Evolutionary conservation across 371 early-diverging fungal species (phyloP), one percentile per base, ranked within the genome.

Genomic region (Conidiobolus incongruus): DNA sequence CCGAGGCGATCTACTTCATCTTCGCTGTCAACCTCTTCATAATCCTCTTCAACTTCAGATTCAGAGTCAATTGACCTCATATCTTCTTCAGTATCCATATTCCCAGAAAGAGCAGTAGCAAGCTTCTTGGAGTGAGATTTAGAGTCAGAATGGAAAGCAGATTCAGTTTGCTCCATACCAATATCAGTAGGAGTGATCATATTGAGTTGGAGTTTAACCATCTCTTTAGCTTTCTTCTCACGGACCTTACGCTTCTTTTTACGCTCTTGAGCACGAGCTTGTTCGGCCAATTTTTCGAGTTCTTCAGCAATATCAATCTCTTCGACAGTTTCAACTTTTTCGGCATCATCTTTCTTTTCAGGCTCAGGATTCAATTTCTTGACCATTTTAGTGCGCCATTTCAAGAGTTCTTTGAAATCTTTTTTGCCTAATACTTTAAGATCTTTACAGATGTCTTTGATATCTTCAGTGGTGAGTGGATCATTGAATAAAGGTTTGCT

Each of bases 161-260:
- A 38, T 13, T 61, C 55, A 54, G 68, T 63, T 41, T 77, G 72
- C 47, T 84, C 85, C 48, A 74, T 53, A 47, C 76, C 86, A 51
- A 86, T 77, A 39, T 93, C 96, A 0, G 65, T 66, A 13, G 93
- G 88, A 2, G 81, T 74, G 32, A 71, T 70, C 96, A 95, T 95
- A 38, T 87, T 85, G 39, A 92, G 56, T 48, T 85, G 86, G 69
- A 93, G 65, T 45, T 85, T 77, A 43, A 81, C 61, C 17, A 88
- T 65, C 45, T 72, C 65, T 62, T 83, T 86, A 49, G 77, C 80
- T 40, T 75, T 71, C 58, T 81, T 77, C 52, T 81, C 80, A 44
- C 75, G 68, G 36, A 68, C 48, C 51, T 70, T 69, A 47, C 66
- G 65, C 47, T 65, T 72, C 52, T 59, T 61, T 38, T 68, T 62